phyloP scores from a whole-genome alignment of 148 eudicot genomes.

The Bassia scoparia region DNA sequence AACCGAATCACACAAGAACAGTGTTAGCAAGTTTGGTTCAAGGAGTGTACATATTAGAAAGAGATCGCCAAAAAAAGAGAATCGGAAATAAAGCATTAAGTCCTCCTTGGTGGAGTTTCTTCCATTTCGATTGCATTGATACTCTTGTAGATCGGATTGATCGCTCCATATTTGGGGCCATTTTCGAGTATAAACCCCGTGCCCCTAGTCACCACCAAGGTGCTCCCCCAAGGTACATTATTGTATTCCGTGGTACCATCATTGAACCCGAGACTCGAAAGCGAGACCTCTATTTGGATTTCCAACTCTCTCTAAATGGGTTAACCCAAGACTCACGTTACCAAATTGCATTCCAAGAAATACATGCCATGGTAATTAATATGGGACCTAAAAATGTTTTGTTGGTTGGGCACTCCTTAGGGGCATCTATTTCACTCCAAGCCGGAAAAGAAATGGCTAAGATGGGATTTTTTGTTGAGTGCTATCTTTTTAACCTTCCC shows the following conservation, averaged over 20 bases:
- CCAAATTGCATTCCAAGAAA: conserved; percentile 28
- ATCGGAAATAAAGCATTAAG: conserved; percentile 47
- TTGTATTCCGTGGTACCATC: conserved; percentile 75
- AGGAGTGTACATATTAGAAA: conserved; percentile 63
- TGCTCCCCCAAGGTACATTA: conserved; percentile 49
- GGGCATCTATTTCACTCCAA: conserved; percentile 65
- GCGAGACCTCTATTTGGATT: conserved; percentile 51
- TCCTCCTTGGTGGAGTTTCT: conserved; percentile 68
- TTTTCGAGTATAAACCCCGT: conserved; percentile 40
- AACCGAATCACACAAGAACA: conserved; percentile 36
- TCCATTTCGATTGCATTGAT: conserved; percentile 40
- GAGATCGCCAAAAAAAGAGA: conserved; percentile 54
- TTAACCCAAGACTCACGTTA: conserved; percentile 44
- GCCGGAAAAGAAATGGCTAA: conserved; percentile 57
- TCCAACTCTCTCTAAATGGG: conserved; percentile 34
- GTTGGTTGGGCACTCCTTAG: conserved; percentile 75
- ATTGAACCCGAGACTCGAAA: conserved; percentile 32
- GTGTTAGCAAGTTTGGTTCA: conserved; percentile 67
- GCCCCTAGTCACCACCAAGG: neutral
- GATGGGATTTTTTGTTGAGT: conserved; percentile 35
- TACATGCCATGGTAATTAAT: neutral
- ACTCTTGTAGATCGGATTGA: conserved; percentile 45
- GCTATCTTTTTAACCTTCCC: conserved; percentile 77
- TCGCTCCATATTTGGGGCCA: conserved; percentile 56
- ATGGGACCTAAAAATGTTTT: conserved; percentile 33